Percentiles rank a stretch among this genome's conserved stretches.
These are phyloP conservation scores for Andrographis paniculata DNA, from an alignment of 305 asterid species.

Conservation along the genomic window DNA sequence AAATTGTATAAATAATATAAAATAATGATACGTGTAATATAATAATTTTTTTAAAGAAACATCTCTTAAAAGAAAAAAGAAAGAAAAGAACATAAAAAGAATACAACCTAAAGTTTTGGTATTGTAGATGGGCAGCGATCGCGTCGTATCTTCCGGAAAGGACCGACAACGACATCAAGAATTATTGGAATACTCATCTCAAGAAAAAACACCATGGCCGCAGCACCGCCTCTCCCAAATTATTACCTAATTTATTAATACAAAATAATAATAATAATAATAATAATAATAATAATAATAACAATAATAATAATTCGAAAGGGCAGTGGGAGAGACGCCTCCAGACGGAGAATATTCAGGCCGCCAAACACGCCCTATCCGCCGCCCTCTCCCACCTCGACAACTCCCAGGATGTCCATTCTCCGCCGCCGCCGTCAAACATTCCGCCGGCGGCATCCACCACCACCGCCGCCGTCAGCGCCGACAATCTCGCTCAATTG, in stretches of 20 bases:
- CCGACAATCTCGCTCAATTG: slow-evolving; percentile 63
- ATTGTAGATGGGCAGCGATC: slow-evolving; percentile 72
- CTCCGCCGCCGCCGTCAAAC: slow-evolving; percentile 8
- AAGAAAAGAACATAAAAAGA: too few species aligned
- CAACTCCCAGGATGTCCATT: too few species aligned
- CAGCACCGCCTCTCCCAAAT: too few species aligned
- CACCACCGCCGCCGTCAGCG: slow-evolving; percentile 50
- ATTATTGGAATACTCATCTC: slow-evolving; percentile 72
- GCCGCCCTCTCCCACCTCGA: slow-evolving; percentile 82
- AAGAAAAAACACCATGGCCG: slow-evolving; percentile 37
- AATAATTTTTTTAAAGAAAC: too few species aligned
- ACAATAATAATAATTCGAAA: too few species aligned
- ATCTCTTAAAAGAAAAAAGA: too few species aligned
- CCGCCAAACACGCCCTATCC: slow-evolving; percentile 57
- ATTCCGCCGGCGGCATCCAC: slow-evolving; percentile 40
- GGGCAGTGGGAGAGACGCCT: slow-evolving; percentile 85
- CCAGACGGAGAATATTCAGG: slow-evolving; percentile 63
- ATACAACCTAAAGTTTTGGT: background rate
- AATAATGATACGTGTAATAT: too few species aligned
- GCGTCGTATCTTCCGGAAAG: slow-evolving; percentile 70
- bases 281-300: too few species aligned
- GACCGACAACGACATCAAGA: slow-evolving; percentile 71
- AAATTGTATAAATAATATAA: background rate
- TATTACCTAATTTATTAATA: too few species aligned
- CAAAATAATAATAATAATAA: too few species aligned